Base-by-base conservation (phyloP, 768 basidiomycete species). In the Tylopilus balloui region DNA sequence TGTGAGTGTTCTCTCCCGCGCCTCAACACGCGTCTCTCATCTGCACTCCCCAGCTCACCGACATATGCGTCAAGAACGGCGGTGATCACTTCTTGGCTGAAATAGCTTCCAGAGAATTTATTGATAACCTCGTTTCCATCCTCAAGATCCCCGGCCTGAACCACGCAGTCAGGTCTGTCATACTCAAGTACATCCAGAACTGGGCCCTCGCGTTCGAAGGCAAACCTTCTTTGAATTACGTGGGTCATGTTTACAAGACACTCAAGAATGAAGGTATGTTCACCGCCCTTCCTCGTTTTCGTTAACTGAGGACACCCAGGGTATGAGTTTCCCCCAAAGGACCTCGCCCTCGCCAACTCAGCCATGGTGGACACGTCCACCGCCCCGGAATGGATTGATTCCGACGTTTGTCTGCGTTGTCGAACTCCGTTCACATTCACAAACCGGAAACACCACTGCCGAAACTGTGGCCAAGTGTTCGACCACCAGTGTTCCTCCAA, bases 351-450 rank as follows among this genome's bases (percentile, higher is more conserved):
- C 13, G 79, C 84, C 10, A 86, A 79, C 45, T 81, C 89, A 19
- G 88, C 84, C 12, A 91, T 93, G 88, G 87, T 92, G 5, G 88
- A 92, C 62, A 92, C 92, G 0, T 79, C 86, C 59, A 90, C 86
- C 0, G 89, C 96, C 0, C 96, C 96, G 2, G 90, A 95, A 64
- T 99, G 96, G 96, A 87, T 92, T 37, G 95, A 98, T 65, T 92
- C 92, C 0, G 92, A 96, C 39, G 81, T 93, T 14, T 99, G 96
- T 66, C 80, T 95, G 50, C 83, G 92, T 17, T 99, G 96, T 67
- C 81, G 96, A 15, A 84, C 88, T 0, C 66, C 90, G 0, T 99
- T 99, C 68, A 81, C 84, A 0, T 93, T 97, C 65, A 96, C 93
- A 25, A 98, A 98, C 64, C 80, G 96, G 43, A 97, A 97, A 65